Base-by-base conservation (phyloP, 2,329 filamentous ascomycete species). In the Phaeosphaeria sp. region DNA sequence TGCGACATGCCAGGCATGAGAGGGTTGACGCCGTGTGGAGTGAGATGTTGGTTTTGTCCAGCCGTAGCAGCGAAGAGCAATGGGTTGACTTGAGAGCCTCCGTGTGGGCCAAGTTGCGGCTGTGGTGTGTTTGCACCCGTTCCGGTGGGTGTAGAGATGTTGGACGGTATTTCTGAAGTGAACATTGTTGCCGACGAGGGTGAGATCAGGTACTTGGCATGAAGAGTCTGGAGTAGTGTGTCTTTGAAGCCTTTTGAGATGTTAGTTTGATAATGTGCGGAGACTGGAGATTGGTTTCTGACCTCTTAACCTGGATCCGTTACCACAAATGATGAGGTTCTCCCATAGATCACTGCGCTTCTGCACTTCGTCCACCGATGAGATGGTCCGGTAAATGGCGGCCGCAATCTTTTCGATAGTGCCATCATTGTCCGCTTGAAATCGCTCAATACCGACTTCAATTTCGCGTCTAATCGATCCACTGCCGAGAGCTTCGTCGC, bases 181-280 rank as follows among this genome's bases (percentile, higher is more conserved):
- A 98, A 98, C 71, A 98, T 98, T 43, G 93, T 97, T 50, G 92
- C 93, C 1, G 92, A 94, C 25, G 90, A 93, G 0, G 95, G 95
- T 1, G 93, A 96, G 65, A 99, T 89, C 53, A 97, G 86, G 76
- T 97, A 95, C 64, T 93, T 93, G 49, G 89, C 86, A 39, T 86
- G 86, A 36, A 99, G 86, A 0, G 89, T 93, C 68, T 90, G 86
- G 39, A 98, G 77, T 48, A 99, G 88, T 65, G 94, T 92, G 69
- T 97, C 93, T 65, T 91, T 93, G 76, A 99, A 94, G 5, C 95
- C 93, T 81, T 39, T 9, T 18, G 13, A 17, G 7, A 4, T 56
- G 60, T 77, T 82, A 68, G 82, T 56, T 3, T 39, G 33, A n/a
- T 13, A 4, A 30, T 27, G 7, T 15, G 30, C 6, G 39, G 46